phyloP scores from a whole-genome alignment of 805 yeast genomes.

The Maudiozyma pseudohumilis region DNA sequence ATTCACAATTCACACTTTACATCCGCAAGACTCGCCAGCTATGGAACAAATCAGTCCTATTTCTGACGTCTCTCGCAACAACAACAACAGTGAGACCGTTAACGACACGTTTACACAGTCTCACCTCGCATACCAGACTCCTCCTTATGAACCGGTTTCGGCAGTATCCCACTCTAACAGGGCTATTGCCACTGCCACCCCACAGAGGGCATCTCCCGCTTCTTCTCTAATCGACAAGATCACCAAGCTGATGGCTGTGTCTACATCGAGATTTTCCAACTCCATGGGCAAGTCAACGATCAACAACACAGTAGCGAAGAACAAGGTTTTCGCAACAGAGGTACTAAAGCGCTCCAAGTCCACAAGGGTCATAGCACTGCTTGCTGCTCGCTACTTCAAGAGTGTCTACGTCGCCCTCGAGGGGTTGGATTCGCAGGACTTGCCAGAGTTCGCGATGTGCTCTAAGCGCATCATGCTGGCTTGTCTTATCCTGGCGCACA shows the following conservation, averaged over 20 bases:
- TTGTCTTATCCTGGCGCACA: conserved; percentile 20
- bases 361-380: conserved; percentile 10
- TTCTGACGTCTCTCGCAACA: neutral
- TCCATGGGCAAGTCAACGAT: conserved; percentile 9
- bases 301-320: conserved; percentile 10
- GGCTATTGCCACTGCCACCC: neutral
- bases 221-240: conserved; percentile 5
- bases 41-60: conserved; percentile 1
- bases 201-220: neutral
- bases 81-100: neutral
- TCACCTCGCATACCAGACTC: conserved; percentile 11
- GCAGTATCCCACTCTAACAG: neutral
- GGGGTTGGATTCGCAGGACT: neutral
- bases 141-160: conserved; percentile 10
- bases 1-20: neutral
- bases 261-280: conserved; percentile 9
- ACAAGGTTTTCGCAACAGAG: conserved; percentile 13
- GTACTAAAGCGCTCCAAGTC: conserved; percentile 21
- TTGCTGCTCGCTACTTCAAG: conserved; percentile 16
- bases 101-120: neutral
- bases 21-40: neutral
- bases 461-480: conserved; percentile 18
- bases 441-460: conserved; percentile 21
- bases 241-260: conserved; percentile 11
- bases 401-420: conserved; percentile 3